These are phyloP conservation scores for Gastrolobium villosum DNA, from an alignment of 306 rosid genomes.

Conservation along the genomic window DNA sequence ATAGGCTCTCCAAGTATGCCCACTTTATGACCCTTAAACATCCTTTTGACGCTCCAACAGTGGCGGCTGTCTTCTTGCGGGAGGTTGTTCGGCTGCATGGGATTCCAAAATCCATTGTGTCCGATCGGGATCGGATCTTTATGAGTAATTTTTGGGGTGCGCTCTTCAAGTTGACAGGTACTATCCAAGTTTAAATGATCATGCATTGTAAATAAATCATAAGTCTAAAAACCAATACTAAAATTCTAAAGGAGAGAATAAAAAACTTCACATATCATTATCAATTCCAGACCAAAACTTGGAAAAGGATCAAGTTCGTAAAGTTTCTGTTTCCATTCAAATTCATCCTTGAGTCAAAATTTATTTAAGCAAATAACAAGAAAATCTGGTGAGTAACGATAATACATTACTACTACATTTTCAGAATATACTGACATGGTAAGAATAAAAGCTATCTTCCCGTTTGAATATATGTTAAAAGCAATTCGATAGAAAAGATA, in stretches of 20 bases:
- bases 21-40: no score
- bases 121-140: no score
- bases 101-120: no score
- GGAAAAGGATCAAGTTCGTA: not conserved
- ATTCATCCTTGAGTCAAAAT: constrained; percentile 1
- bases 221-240: not conserved
- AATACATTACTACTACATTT: not conserved
- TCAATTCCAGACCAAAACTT: constrained; percentile 18
- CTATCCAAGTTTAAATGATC: constrained; percentile 26
- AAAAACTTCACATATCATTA: constrained; percentile 2
- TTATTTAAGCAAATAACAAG: constrained; percentile 24
- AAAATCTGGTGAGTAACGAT: not conserved
- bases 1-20: no score
- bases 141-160: no score
- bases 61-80: no score
- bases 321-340: constrained; percentile 13
- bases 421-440: not conserved
- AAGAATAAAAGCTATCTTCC: not conserved
- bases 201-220: not conserved
- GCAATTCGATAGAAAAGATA: not conserved
- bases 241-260: constrained; percentile 21
- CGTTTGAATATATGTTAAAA: not conserved
- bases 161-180: no score
- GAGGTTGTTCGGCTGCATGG: no score
- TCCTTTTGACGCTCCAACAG: no score